A percentile compares a stretch with the other conserved stretches of the same genome.
These are phyloP conservation scores for Stachybotrys chartarum DNA, from an alignment of 2,329 filamentous ascomycete species.

Conservation along the genomic window DNA sequence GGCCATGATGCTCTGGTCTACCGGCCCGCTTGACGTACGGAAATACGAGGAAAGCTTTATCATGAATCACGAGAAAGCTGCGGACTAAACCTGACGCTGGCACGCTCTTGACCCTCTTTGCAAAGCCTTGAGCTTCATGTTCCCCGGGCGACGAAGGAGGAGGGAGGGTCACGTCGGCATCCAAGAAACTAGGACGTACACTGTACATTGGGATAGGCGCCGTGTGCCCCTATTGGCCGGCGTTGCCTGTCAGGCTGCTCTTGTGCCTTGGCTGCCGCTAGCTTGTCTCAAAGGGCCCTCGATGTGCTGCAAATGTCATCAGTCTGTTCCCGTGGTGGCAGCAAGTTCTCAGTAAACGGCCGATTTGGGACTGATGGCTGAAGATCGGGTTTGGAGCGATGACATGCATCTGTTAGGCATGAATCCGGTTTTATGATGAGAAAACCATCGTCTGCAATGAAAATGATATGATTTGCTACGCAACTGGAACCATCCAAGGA, in stretches of 20 bases:
- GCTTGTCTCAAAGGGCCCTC: slow-evolving; percentile 48
- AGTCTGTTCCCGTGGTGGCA: slow-evolving; percentile 46
- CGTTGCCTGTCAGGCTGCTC: slow-evolving; percentile 28
- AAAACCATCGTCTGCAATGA: slow-evolving; percentile 47
- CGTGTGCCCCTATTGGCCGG: no score
- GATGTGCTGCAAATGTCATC: slow-evolving; percentile 56
- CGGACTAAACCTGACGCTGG: background rate
- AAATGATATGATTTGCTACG: background rate
- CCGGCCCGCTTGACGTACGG: slow-evolving; percentile 63
- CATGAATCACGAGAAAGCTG: background rate
- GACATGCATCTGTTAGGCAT: slow-evolving; percentile 52
- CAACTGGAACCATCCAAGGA: slow-evolving; percentile 1
- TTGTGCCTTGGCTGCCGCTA: slow-evolving; percentile 42
- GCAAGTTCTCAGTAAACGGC: background rate
- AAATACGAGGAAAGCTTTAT: slow-evolving; percentile 51
- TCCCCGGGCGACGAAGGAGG: no score
- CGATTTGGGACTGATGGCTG: background rate
- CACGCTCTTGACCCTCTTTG: no score
- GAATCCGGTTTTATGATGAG: slow-evolving; percentile 51
- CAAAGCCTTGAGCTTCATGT: no score
- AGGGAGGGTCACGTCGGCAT: no score
- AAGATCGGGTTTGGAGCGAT: background rate
- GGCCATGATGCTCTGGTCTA: slow-evolving; percentile 70
- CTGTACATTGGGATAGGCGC: no score
- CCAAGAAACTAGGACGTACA: no score